These are phyloP conservation scores for Ophiostoma sp. DNA, from an alignment of 2,329 filamentous ascomycete genomes.

Conservation along the genomic window DNA sequence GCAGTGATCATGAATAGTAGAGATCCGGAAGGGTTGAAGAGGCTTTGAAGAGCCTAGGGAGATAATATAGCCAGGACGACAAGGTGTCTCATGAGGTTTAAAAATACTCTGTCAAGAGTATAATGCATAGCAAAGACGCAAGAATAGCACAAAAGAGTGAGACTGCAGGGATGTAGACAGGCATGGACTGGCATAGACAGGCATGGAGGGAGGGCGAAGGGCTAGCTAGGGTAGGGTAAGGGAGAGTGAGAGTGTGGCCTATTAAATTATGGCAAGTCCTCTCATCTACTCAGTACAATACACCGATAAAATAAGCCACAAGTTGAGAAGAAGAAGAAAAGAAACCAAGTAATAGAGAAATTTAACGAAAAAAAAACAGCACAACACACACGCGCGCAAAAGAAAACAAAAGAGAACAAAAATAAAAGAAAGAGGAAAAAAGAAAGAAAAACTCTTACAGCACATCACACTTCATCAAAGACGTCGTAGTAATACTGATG, in stretches of 20 bases:
- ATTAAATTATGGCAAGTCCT: too few species aligned
- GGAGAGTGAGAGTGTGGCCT: not conserved
- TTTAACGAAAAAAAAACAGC: not conserved
- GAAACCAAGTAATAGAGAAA: not conserved
- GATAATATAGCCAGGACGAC: not conserved
- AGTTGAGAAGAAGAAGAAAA: too few species aligned
- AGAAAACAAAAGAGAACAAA: not conserved
- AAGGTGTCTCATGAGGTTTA: not conserved
- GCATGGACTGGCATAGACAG: not conserved
- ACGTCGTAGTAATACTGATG: not conserved
- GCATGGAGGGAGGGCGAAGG: not conserved
- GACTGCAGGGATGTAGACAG: not conserved
- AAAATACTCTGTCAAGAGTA: not conserved
- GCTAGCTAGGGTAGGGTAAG: constrained; percentile 2
- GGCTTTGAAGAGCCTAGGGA: not conserved
- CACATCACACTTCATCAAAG: not conserved
- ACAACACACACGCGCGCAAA: not conserved
- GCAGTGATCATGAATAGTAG: not conserved
- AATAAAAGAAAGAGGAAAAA: not conserved
- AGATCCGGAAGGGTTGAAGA: not conserved
- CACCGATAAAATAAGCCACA: too few species aligned
- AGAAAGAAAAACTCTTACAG: not conserved
- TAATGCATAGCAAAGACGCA: not conserved
- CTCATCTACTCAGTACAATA: too few species aligned
- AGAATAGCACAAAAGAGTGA: not conserved